A percentile compares a stretch with the other conserved stretches of the same genome.
Evolutionary conservation across 495 filamentous ascomycete genomes (phyloP).

Genomic region (Penicillium diatomitis): DNA sequence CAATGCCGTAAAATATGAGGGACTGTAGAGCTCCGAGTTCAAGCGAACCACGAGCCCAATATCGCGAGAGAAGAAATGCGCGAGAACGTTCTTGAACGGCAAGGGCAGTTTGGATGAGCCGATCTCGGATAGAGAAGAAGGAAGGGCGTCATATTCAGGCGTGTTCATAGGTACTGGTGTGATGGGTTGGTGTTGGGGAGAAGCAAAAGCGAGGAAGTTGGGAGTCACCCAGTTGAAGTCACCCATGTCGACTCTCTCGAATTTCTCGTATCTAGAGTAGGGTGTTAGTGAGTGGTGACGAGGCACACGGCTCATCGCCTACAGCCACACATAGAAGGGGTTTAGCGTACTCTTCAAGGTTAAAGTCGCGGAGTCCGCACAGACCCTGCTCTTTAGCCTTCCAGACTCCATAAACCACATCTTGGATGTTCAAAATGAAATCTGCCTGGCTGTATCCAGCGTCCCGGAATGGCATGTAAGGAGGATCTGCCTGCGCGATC

Average conservation of each 20-base stretch:
- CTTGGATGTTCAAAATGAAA: conserved; percentile 87
- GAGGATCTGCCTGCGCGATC: conserved; percentile 90
- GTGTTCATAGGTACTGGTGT: conserved; percentile 59
- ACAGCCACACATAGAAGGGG: not conserved
- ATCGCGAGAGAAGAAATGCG: conserved; percentile 75
- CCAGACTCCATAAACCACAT: conserved; percentile 98
- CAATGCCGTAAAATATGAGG: conserved; percentile 88
- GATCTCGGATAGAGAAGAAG: conserved; percentile 57
- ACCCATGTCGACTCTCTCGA: conserved; percentile 91
- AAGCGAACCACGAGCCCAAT: conserved; percentile 90
- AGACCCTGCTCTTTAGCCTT: conserved; percentile 91
- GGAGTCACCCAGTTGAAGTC: conserved; percentile 99
- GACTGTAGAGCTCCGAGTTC: conserved; percentile 91
- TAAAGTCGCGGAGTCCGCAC: conserved; percentile 80
- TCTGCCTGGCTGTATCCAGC: conserved; percentile 98
- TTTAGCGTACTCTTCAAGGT: conserved; percentile 72
- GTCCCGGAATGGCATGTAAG: conserved; percentile 97
- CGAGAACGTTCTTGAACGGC: conserved; percentile 91
- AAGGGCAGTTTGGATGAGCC: conserved; percentile 54
- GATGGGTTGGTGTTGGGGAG: conserved; percentile 73
- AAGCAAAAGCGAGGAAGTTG: conserved; percentile 91
- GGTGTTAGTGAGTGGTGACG: conserved; percentile 11
- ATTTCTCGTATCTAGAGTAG: conserved; percentile 69
- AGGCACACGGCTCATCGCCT: too few relatives aligned
- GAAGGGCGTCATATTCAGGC: conserved; percentile 61